Evolutionary conservation across 495 filamentous ascomycete species (phyloP), one percentile per base, ranked within the genome.

Genomic region (Amorphotheca resinae): DNA sequence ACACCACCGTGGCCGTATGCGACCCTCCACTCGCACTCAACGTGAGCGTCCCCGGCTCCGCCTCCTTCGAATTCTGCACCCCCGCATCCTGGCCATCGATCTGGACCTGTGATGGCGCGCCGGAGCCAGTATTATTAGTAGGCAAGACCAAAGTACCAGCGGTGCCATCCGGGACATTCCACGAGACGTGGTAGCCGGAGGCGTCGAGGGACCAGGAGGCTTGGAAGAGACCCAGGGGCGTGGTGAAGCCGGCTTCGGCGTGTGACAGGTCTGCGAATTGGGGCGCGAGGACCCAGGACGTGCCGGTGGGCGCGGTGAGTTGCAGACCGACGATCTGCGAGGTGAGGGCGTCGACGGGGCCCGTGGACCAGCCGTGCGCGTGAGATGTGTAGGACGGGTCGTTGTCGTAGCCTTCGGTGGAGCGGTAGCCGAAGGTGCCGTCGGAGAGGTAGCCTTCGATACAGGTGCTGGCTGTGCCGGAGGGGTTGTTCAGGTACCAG

Each of bases 391-490:
- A 71, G 11, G 72, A 60, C 41, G 69, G 68, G 44, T 74, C 71
- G 22, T 56, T 58, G 16, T 47, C 51, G 36, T 71, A 71, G 4
- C 67, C 67, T 14, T 56, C 54, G 44, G 73, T 70, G 4, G 69
- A 66, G 4, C 71, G 65, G 51, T 83, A 81, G 22, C 70, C 71
- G 40, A 78, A 72, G 3, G 63, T 65, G 23, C 76, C 77, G 50
- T 77, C 68, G 0, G 53, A 53, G 9, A 74, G 60, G 49, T 79
- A 80, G 0, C 77, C 77, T 54, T 81, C 77, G 26, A 80, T 68
- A 28, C 75, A 70, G 0, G 77, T 83, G 36, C 69, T 73, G 43
- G 74, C 66, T 3, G 77, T 81, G 46, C 74, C 73, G 52, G 70
- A 68, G 4, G 72, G 67, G 44, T 79, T 70, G 46, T 73, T 60